Evolutionary conservation across 352 stramenopile species (phyloP), one percentile per base, ranked within the genome.

Genomic region (Pythium vanterpoolii): DNA sequence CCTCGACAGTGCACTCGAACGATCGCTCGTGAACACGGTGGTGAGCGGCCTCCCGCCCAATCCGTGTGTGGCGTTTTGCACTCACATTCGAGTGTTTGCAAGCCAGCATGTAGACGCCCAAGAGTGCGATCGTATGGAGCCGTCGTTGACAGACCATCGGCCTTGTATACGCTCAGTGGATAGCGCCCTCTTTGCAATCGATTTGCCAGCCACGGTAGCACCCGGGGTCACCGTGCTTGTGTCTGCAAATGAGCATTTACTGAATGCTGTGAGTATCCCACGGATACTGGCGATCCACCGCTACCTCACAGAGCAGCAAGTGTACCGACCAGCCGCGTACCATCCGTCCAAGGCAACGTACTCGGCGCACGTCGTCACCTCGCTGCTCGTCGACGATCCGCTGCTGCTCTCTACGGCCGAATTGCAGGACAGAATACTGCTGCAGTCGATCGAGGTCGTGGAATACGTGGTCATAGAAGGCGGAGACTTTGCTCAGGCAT

Each of bases 391-490:
- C 4, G 47, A 59, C 60, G 64, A 74, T 45, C 67, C 71, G 1
- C 24, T 78, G n/a, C 24, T 54, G 13, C 38, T 39, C 19, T 5
- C 36, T 24, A 18, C 43, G 60, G 44, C 31, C 33, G 34, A 49
- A 24, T 5, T 38, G 24, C n/a, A 21, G 3, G 19, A 64, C 9
- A 26, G 61, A 0, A 50, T 36, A 10, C 44, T 66, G 9, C 31
- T 42, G 11, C 60, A 66, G 40, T 27, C 66, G 39, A 19, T 78
- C 0, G 56, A 83, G 3, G 31, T 71, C 21, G 40, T 81, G 0
- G 77, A 87, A 47, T 66, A 81, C 27, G 56, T 84, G 21, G 43
- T 83, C 14, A 40, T 79, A 18, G 71, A 83, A 57, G 77, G 73
- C 8, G 62, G 48, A 19, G 71, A 81, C 4, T 28, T 60, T 11